Evolutionary conservation across 768 basidiomycete genomes (phyloP), one percentile per base, ranked within the genome.

Genomic region (Obba rivulosa): DNA sequence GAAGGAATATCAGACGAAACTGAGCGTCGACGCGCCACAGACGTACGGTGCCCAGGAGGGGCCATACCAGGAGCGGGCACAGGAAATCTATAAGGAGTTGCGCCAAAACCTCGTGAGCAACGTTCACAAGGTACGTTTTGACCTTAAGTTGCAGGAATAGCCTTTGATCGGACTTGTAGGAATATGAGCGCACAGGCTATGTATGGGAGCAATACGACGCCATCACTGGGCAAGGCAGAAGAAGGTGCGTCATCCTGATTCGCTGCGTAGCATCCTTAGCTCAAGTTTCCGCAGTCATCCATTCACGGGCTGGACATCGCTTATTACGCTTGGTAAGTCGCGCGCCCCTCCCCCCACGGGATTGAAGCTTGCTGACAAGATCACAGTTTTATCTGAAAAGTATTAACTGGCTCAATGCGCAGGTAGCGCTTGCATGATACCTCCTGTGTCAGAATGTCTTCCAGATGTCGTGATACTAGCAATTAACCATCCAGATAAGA

Each of bases 181-280:
- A 96, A 68, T 96, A 92, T 63, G 75, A 91, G 60, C 79, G 87
- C 23, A 96, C 93, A 3, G 93, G 92, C 3, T 95, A 92, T 62
- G 91, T 92, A 14, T 98, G 94, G 94, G 94, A 98, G 66, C 95
- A 97, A 66, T 98, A 97, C 63, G 86, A 97, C 64, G 72, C 92
- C 1, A 64, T 73, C 3, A 88, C 80, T 14, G 94, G 94, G 16
- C 79, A 91, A 62, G 94, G 94, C 2, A 75, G 75, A 62, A 69
- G 94, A 71, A 95, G 91, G 89, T 87, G 52, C n/a, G 73, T 42
- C n/a, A 14, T 42, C 4, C 14, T 24, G 41, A 8, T 16, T 42
- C 20, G n/a, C 17, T 23, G 23, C 18, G 13, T 31, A 31, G 28
- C 34, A 23, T 59, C 31, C 53, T 45, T 10, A 40, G 18, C 41